A percentile compares a stretch with the other conserved stretches of the same genome.
These are phyloP conservation scores for Vararia minispora DNA, from an alignment of 768 basidiomycete species.

Conservation along the genomic window DNA sequence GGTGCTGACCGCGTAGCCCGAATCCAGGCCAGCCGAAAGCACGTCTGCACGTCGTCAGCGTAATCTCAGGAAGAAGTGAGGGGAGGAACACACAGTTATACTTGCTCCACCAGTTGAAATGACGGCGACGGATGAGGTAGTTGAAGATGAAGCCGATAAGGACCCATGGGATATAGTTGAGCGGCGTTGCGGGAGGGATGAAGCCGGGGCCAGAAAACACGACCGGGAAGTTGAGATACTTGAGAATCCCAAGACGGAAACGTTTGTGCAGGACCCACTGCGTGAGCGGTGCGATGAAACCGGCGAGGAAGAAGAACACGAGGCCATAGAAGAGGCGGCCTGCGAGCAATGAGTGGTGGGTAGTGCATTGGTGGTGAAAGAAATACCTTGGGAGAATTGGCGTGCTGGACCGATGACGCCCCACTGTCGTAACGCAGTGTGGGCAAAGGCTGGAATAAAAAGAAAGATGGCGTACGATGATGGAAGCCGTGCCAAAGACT, in stretches of 20 bases:
- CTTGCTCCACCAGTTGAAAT: conserved; percentile 29
- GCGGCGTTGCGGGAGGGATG: conserved; percentile 31
- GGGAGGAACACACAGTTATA: conserved; percentile 22
- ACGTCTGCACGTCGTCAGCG: conserved; percentile 36
- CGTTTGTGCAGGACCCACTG: conserved; percentile 34
- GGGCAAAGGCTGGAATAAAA: not conserved
- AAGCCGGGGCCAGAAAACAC: conserved; percentile 28
- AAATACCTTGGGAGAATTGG: conserved; percentile 30
- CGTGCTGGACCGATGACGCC: conserved; percentile 70
- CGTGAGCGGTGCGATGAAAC: conserved; percentile 46
- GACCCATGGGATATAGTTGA: conserved; percentile 29
- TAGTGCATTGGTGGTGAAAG: conserved; percentile 36
- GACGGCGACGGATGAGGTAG: conserved; percentile 25
- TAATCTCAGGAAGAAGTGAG: not conserved
- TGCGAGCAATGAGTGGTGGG: not conserved
- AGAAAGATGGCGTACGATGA: conserved; percentile 31
- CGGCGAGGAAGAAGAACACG: conserved; percentile 72
- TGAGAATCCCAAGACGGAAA: conserved; percentile 20
- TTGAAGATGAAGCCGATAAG: conserved; percentile 27
- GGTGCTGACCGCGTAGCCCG: conserved; percentile 49
- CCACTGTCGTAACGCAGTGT: conserved; percentile 12
- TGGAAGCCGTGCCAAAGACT: conserved; percentile 42
- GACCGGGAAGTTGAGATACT: conserved; percentile 50
- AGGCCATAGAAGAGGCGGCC: conserved; percentile 22
- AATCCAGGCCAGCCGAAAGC: conserved; percentile 61